Percentiles rank a stretch among this genome's conserved stretches.
Evolutionary conservation across 768 basidiomycete genomes (phyloP).

Genomic region (Mycena epipterygia): DNA sequence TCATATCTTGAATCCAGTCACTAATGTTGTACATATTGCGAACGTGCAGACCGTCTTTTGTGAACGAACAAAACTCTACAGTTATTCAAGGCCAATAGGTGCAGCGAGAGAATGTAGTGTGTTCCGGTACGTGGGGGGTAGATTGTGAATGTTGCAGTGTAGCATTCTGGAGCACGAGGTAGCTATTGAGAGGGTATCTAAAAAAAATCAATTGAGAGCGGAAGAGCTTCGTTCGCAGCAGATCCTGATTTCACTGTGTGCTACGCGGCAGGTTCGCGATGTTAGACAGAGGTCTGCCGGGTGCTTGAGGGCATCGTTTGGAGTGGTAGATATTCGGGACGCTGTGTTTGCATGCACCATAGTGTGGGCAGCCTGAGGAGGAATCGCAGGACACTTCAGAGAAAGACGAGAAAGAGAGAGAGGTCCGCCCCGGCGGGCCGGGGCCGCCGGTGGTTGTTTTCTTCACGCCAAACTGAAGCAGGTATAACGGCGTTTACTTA

Average conservation of each 20-base stretch:
- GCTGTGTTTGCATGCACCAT: not conserved
- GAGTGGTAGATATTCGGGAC: not conserved
- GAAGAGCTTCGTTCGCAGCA: not conserved
- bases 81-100: too few species aligned
- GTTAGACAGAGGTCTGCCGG: not conserved
- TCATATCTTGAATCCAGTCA: conserved; percentile 4
- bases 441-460: too few species aligned
- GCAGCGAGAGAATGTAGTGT: not conserved
- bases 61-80: not conserved
- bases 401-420: too few species aligned
- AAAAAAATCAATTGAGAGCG: not conserved
- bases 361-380: not conserved
- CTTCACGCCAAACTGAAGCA: too few species aligned
- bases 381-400: not conserved
- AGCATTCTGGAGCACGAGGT: not conserved
- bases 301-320: not conserved
- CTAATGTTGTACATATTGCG: conserved; percentile 1
- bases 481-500: too few species aligned
- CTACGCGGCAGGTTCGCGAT: conserved; percentile 5
- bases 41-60: not conserved
- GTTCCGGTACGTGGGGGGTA: too few species aligned
- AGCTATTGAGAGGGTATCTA: not conserved
- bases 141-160: not conserved
- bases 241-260: not conserved
- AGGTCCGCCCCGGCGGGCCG: too few species aligned